Percentiles rank a stretch among this genome's conserved stretches.
These are phyloP conservation scores for Fusarium bactridioides DNA, from an alignment of 2,329 filamentous ascomycete species.

Conservation along the genomic window DNA sequence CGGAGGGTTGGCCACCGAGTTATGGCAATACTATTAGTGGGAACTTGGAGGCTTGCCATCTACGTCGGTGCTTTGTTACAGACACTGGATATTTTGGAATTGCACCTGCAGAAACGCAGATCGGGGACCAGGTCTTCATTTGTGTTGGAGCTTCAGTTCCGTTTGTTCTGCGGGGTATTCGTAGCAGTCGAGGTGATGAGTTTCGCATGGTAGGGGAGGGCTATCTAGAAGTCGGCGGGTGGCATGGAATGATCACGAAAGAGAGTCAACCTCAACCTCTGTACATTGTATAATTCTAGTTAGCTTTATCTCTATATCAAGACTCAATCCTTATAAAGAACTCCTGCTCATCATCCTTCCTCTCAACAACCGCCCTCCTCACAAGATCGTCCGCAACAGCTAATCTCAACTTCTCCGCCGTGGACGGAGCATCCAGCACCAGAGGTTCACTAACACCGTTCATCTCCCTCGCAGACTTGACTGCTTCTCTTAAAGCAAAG, in stretches of 20 bases:
- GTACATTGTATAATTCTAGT: neutral
- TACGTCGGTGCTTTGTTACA: neutral
- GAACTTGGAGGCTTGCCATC: neutral
- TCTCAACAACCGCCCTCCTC: neutral
- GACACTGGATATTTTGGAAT: neutral
- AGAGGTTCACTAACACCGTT: neutral
- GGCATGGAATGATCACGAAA: neutral
- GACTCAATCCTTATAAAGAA: neutral
- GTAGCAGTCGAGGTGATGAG: rapidly evolving
- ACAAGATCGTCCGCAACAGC: neutral
- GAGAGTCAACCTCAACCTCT: neutral
- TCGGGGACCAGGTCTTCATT: rapidly evolving
- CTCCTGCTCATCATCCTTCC: neutral
- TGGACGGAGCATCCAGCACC: neutral
- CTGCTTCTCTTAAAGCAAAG: neutral
- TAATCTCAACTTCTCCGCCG: neutral
- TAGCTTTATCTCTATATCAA: neutral
- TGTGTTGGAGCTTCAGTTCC: neutral
- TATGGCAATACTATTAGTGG: rapidly evolving
- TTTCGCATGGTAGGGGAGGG: neutral
- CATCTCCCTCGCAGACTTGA: neutral
- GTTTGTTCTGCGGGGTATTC: rapidly evolving
- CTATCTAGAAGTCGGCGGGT: neutral
- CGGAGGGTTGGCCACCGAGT: neutral
- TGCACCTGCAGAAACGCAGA: neutral